Percentiles rank a stretch among this genome's conserved stretches.
phyloP scores from a whole-genome alignment of 768 basidiomycete species.

The Mycena kentingensis region DNA sequence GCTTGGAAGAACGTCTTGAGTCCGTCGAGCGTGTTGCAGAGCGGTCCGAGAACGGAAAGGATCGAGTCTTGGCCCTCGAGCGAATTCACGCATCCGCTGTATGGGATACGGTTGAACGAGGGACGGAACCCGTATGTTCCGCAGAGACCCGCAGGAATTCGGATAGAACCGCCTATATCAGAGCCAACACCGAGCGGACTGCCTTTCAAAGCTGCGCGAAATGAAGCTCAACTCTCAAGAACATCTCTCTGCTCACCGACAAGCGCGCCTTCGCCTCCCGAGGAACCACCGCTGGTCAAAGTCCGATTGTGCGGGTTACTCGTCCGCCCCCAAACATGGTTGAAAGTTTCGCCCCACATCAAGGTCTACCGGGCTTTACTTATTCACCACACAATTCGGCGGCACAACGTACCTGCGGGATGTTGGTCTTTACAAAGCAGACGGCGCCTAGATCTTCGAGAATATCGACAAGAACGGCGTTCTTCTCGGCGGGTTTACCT shows the following conservation, averaged over 20 bases:
- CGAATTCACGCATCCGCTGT: constrained; percentile 46
- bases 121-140: constrained; percentile 74
- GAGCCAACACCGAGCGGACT: constrained; percentile 66
- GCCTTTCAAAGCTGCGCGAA: constrained; percentile 43
- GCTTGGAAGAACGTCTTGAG: constrained; percentile 68
- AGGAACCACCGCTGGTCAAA: constrained; percentile 77
- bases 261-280: constrained; percentile 85
- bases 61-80: constrained; percentile 70
- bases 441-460: constrained; percentile 71
- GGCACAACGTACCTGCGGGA: constrained; percentile 61
- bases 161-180: constrained; percentile 77
- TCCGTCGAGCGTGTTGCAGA: constrained; percentile 58
- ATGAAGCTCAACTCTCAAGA: background rate
- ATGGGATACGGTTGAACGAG: constrained; percentile 71
- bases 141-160: constrained; percentile 68
- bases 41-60: constrained; percentile 73
- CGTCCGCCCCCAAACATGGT: constrained; percentile 79
- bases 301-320: constrained; percentile 72
- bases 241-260: constrained; percentile 41
- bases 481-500: constrained; percentile 56
- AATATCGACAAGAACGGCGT: constrained; percentile 66
- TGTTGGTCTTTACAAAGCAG: constrained; percentile 70
- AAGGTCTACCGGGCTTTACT: too few relatives aligned
- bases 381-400: too few relatives aligned
- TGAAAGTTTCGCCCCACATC: constrained; percentile 79